Evolutionary conservation across 768 basidiomycete species (phyloP), one percentile per base, ranked within the genome.

Genomic region (Ramaria sp.): DNA sequence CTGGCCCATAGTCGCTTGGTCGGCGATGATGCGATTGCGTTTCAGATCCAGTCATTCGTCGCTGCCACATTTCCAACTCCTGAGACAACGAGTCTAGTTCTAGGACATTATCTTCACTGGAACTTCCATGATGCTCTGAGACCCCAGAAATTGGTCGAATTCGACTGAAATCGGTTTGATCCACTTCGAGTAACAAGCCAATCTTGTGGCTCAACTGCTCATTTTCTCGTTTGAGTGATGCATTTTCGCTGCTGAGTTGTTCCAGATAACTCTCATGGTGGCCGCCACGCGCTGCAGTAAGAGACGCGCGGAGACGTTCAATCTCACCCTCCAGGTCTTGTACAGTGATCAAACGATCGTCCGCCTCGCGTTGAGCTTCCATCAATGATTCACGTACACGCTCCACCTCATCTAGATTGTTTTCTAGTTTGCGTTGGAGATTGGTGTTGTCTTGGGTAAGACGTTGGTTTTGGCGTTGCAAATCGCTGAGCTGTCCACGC

Each of bases 191-290:
- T 15, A 95, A 74, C 45, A 94, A 76, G 55, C 82, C 86, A 61
- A 95, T 91, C 75, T 91, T 92, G 66, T 89, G 88, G n/a, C 85
- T 83, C 42, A 93, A 77, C 61, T 91, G 83, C 63, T 88, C 85
- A 66, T 93, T 93, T 68, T 93, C 89, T 55, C 81, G 79, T 66
- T 85, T 82, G 56, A 93, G 79, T 30, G 71, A 75, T 16, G 78
- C 75, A 66, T 92, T 93, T 65, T 95, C 89, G 65, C 74, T 78
- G 66, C 82, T 83, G 58, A 96, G 78, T 66, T 83, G 85, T 69
- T 94, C 90, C 36, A 88, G 66, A 41, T 83, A 64, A 7, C 85
- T 82, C 69, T 90, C 88, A 53, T 87, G 81, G 55, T 83, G 78
- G 20, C 84, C 85, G 52, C 81, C 81, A 13, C 88, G 83, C 28